Conservation (phyloP, 2,329 filamentous ascomycete genomes). For the Myriosclerotinia duriaeana region DNA sequence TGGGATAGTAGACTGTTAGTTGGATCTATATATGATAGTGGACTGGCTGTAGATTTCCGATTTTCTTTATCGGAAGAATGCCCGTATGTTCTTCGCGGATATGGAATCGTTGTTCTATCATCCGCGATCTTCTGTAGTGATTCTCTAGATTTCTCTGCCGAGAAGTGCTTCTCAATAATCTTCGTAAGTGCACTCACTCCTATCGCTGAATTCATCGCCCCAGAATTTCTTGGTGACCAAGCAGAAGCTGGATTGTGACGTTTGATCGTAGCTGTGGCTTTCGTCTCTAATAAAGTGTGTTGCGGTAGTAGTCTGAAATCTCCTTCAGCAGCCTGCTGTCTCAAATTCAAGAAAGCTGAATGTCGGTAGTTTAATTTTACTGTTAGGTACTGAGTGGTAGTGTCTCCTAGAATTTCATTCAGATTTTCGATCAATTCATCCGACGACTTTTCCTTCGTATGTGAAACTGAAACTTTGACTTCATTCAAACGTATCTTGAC, state of each 20-base stretch:
- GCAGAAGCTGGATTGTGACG: constrained; percentile 50
- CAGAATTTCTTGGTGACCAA: constrained; percentile 51
- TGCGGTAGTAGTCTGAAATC: constrained; percentile 41
- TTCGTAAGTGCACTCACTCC: constrained; percentile 31
- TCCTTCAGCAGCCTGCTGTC: constrained; percentile 36
- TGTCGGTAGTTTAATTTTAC: constrained; percentile 56
- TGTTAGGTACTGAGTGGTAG: constrained; percentile 50
- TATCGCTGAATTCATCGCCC: constrained; percentile 39
- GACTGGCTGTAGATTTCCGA: background rate
- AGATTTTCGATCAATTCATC: constrained; percentile 60
- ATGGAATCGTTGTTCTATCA: constrained; percentile 28
- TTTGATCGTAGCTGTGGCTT: constrained; percentile 51
- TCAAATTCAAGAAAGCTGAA: constrained; percentile 48
- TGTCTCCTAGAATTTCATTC: constrained; percentile 55
- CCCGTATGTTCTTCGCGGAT: constrained; percentile 20
- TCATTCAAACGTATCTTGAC: constrained; percentile 35
- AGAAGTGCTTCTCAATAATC: constrained; percentile 35
- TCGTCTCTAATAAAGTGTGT: constrained; percentile 54
- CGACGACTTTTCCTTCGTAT: constrained; percentile 45
- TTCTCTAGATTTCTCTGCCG: constrained; percentile 30
- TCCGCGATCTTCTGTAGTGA: constrained; percentile 30
- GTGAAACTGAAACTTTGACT: constrained; percentile 26
- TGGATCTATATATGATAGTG: background rate
- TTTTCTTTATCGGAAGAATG: constrained; percentile 20
- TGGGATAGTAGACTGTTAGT: constrained; percentile 4